Evolutionary conservation across 345 rosid genomes (phyloP).

Genomic region (Lenwebbia sp.): DNA sequence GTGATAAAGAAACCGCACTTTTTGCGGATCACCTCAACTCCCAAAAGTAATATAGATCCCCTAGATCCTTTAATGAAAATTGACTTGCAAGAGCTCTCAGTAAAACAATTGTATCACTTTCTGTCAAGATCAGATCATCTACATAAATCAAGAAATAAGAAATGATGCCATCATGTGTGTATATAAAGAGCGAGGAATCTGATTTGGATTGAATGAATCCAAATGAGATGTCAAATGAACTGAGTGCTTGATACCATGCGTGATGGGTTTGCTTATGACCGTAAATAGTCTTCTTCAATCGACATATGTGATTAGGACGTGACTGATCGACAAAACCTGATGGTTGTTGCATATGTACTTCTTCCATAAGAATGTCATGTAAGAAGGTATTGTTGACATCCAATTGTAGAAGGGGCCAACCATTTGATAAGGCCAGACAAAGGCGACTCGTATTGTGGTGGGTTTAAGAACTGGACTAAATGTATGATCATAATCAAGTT

Average conservation of each 20-base stretch:
- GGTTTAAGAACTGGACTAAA: accelerated
- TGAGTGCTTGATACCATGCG: accelerated
- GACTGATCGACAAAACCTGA: accelerated
- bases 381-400: neutral
- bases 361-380: accelerated
- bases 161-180: neutral
- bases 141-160: neutral
- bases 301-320: neutral
- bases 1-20: neutral
- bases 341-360: neutral
- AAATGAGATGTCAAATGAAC: neutral
- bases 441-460: accelerated
- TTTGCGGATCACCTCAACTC: neutral
- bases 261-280: accelerated
- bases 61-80: neutral
- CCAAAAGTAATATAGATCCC: neutral
- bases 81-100: neutral
- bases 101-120: neutral
- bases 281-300: neutral
- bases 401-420: accelerated
- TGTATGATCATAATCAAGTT: neutral
- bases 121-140: neutral
- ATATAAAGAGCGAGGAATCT: neutral
- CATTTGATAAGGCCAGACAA: neutral
- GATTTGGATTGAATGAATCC: neutral